Evolutionary conservation across 306 rosid genomes (phyloP).

Genomic region (Astragalus glycyphyllos): DNA sequence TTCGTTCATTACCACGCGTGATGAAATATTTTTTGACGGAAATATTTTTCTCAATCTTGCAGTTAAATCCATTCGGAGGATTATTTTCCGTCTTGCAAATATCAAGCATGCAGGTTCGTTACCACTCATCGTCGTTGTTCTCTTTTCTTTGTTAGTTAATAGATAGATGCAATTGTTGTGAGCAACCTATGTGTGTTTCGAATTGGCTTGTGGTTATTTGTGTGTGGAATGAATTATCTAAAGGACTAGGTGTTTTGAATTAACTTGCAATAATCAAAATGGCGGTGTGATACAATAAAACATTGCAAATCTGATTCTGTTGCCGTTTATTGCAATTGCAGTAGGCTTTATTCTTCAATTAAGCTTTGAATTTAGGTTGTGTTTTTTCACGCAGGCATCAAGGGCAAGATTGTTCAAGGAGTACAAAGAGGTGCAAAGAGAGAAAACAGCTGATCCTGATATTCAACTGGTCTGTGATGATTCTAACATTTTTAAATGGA

Average conservation of each 20-base stretch:
- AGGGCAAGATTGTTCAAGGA: conserved; percentile 96
- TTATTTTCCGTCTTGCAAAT: neutral
- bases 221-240: neutral
- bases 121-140: neutral
- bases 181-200: conserved; percentile 1
- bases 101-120: conserved; percentile 72
- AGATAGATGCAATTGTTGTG: conserved; percentile 15
- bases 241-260: conserved; percentile 9
- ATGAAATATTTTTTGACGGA: too few relatives aligned
- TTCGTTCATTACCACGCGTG: neutral
- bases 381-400: conserved; percentile 64
- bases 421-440: conserved; percentile 95
- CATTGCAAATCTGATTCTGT: neutral
- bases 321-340: neutral
- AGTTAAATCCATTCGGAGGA: conserved; percentile 36
- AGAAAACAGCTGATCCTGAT: conserved; percentile 90
- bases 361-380: neutral
- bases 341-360: neutral
- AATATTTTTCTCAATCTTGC: conserved; percentile 15
- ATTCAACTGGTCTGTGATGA: conserved; percentile 89
- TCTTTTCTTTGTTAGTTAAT: neutral
- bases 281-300: neutral
- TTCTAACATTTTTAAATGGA: conserved; percentile 93
- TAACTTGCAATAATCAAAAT: neutral
- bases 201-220: neutral